phyloP scores from a whole-genome alignment of 1,139 yeast genomes.

The Sporopachydermia cereana region DNA sequence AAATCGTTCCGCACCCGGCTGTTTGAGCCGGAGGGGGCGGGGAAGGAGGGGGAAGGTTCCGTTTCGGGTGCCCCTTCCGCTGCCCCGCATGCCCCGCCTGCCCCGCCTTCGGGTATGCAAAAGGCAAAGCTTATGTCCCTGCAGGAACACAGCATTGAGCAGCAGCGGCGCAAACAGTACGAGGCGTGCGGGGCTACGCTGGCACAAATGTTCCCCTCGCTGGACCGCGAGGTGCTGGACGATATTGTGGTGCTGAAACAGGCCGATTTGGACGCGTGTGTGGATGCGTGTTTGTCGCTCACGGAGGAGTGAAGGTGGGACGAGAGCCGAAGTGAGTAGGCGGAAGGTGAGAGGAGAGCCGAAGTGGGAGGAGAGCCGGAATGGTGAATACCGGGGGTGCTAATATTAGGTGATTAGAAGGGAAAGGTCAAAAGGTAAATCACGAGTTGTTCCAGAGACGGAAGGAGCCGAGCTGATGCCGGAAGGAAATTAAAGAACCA shows the following conservation, averaged over 20 bases:
- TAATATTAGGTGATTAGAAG: too few species aligned
- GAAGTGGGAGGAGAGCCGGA: neutral
- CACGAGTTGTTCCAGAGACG: too few species aligned
- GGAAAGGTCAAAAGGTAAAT: too few species aligned
- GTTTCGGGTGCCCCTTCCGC: conserved; percentile 8
- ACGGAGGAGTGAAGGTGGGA: conserved; percentile 2
- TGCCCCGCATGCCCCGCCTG: conserved; percentile 4
- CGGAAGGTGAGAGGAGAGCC: neutral
- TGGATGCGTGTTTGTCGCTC: conserved; percentile 42
- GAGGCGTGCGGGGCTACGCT: conserved; percentile 36
- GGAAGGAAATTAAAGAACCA: too few species aligned
- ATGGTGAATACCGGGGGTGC: too few species aligned
- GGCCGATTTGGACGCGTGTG: conserved; percentile 62
- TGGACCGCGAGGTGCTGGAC: conserved; percentile 55
- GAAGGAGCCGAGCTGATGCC: too few species aligned
- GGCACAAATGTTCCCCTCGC: conserved; percentile 61
- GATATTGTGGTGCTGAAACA: conserved; percentile 62
- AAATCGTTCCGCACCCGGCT: conserved; percentile 19
- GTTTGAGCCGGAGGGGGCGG: conserved; percentile 21
- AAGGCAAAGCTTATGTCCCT: conserved; percentile 24
- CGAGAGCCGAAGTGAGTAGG: too few species aligned
- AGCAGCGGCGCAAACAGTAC: conserved; percentile 27
- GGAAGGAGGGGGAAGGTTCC: conserved; percentile 8
- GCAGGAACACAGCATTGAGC: conserved; percentile 26
- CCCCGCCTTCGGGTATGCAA: neutral